Percentiles rank a stretch among this genome's conserved stretches.
Conservation (phyloP, 2,329 filamentous ascomycete species). For the Pseudogymnoascus sp. region DNA sequence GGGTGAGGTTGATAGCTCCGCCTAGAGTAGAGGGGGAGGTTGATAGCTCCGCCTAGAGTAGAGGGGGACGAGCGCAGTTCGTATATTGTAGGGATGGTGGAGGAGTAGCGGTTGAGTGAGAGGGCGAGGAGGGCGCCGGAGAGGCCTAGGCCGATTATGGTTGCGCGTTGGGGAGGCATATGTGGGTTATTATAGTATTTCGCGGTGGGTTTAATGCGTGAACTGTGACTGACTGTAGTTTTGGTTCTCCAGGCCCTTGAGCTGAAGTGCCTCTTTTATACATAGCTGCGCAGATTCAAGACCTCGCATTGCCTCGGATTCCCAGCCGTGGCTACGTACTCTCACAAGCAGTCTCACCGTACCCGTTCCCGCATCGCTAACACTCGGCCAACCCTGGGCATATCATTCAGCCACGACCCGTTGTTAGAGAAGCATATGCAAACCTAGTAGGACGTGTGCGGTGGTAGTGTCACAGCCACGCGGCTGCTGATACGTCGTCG, state of each 20-base stretch:
- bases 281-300: neutral
- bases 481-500: neutral
- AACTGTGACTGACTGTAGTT: neutral
- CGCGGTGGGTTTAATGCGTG: neutral
- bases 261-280: neutral
- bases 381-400: neutral
- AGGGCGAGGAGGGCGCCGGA: constrained; percentile 42
- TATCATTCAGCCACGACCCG: neutral
- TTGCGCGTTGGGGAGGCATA: neutral
- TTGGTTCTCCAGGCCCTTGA: neutral
- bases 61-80: constrained; percentile 38
- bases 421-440: neutral
- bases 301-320: neutral
- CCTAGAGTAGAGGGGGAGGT: constrained; percentile 36
- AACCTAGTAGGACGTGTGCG: neutral
- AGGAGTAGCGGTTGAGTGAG: constrained; percentile 35
- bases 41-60: constrained; percentile 37
- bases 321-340: neutral
- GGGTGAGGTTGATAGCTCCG: constrained; percentile 39
- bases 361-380: neutral
- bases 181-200: neutral
- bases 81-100: constrained; percentile 35
- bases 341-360: neutral
- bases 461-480: neutral
- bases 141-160: constrained; percentile 42